A percentile compares a stretch with the other conserved stretches of the same genome.
phyloP scores from a whole-genome alignment of 2,329 filamentous ascomycete genomes.

The Colletotrichum theobromicola region DNA sequence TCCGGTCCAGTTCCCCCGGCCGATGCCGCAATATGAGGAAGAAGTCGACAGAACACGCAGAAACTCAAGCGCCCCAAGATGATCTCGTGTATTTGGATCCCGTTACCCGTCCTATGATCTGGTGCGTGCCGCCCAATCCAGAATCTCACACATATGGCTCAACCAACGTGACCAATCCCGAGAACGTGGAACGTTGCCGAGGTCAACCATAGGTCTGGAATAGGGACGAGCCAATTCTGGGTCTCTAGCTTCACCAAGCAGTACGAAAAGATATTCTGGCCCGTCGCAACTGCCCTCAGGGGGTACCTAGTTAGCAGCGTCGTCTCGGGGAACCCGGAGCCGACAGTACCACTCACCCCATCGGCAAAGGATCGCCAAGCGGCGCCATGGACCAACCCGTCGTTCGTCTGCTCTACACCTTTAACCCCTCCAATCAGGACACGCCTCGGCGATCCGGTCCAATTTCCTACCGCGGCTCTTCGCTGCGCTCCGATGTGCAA shows the following conservation, averaged over 20 bases:
- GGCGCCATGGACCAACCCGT: neutral
- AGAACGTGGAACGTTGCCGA: neutral
- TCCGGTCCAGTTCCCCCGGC: neutral
- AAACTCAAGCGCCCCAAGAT: neutral
- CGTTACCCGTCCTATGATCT: neutral
- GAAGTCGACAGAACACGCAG: neutral
- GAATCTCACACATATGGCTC: neutral
- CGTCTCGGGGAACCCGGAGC: slow-evolving; percentile 10
- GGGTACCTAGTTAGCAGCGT: neutral
- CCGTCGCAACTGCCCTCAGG: neutral
- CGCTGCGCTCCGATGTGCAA: neutral
- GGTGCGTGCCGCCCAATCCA: too few species aligned
- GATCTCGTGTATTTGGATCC: neutral
- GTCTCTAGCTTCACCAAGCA: neutral
- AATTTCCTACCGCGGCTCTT: neutral
- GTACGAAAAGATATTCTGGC: neutral
- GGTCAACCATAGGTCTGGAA: neutral
- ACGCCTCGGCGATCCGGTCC: slow-evolving; percentile 7
- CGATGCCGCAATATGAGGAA: neutral
- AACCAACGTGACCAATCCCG: neutral
- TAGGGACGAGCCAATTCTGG: neutral
- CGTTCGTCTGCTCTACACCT: neutral
- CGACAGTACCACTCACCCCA: neutral
- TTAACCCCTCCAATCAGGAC: slow-evolving; percentile 18
- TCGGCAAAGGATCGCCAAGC: neutral